phyloP scores from a whole-genome alignment of 1,284 basidiomycete genomes.

The Heterobasidion irregulare region DNA sequence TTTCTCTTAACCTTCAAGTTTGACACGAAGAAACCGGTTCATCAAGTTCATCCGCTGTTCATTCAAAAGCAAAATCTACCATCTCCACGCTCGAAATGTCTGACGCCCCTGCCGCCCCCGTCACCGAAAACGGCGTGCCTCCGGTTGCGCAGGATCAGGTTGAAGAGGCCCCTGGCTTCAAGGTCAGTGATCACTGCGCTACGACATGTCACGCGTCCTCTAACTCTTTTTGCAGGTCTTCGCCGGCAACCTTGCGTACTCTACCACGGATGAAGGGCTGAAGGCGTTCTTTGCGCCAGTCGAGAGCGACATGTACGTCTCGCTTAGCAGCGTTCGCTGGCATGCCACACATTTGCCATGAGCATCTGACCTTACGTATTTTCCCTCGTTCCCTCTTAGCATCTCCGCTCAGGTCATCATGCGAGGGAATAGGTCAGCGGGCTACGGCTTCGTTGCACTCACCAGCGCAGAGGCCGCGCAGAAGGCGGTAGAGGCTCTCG shows the following conservation, averaged over 20 bases:
- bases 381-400: slow-evolving; percentile 29
- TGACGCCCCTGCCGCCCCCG: slow-evolving; percentile 75
- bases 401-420: slow-evolving; percentile 74
- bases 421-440: slow-evolving; percentile 75
- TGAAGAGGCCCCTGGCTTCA: slow-evolving; percentile 69
- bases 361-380: slow-evolving; percentile 10
- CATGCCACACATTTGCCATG: slow-evolving; percentile 2
- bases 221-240: slow-evolving; percentile 51
- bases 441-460: slow-evolving; percentile 89
- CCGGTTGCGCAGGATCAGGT: slow-evolving; percentile 59
- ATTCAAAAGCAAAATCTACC: slow-evolving; percentile 41
- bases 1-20: slow-evolving; percentile 72
- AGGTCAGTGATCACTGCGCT: slow-evolving; percentile 33
- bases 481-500: slow-evolving; percentile 78
- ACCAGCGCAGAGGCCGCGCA: slow-evolving; percentile 74
- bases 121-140: slow-evolving; percentile 73
- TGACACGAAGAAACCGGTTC: slow-evolving; percentile 76
- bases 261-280: slow-evolving; percentile 84
- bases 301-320: slow-evolving; percentile 71
- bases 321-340: slow-evolving; percentile 21
- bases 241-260: slow-evolving; percentile 82
- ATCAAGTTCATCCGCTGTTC: slow-evolving; percentile 50
- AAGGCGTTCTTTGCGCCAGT: slow-evolving; percentile 82
- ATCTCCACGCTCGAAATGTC: slow-evolving; percentile 66
- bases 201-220: slow-evolving; percentile 12